Evolutionary conservation across 164 flowering plant species (phyloP).

Genomic region (Dillenia turbinata): DNA sequence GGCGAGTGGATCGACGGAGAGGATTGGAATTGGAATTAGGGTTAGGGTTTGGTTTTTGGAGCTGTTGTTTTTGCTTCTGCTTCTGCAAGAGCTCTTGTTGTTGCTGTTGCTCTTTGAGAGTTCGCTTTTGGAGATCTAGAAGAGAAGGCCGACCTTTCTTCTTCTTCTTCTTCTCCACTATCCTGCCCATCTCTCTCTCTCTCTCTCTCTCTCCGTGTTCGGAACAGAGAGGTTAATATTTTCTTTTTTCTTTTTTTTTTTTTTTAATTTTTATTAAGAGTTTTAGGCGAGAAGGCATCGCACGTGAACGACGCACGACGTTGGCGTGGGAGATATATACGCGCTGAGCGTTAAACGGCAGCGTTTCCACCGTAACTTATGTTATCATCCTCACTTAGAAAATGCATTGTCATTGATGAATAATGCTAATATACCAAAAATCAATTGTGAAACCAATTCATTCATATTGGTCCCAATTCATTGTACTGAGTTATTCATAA

Average conservation of each 20-base stretch:
- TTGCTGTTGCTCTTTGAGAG: slow-evolving; percentile 21
- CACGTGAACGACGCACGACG: slow-evolving; percentile 20
- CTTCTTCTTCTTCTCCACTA: slow-evolving; percentile 33
- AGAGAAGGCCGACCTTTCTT: slow-evolving; percentile 54
- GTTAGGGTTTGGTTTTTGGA: slow-evolving; percentile 9
- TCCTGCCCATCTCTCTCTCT: slow-evolving; percentile 28
- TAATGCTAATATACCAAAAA: too few relatives aligned
- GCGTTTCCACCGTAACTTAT: too few relatives aligned
- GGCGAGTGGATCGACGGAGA: slow-evolving; percentile 44
- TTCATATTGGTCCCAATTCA: too few relatives aligned
- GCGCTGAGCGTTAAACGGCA: too few relatives aligned
- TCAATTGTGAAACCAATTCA: too few relatives aligned
- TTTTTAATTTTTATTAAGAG: slow-evolving; percentile 1
- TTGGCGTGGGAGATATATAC: not conserved
- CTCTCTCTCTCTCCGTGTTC: slow-evolving; percentile 4
- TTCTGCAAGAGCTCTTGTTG: not conserved
- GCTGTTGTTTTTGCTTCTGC: slow-evolving; percentile 9
- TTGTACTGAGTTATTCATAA: too few relatives aligned
- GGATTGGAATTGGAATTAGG: slow-evolving; percentile 28
- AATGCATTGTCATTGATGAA: too few relatives aligned
- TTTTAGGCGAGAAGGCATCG: not conserved
- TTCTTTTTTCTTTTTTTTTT: slow-evolving; percentile 4
- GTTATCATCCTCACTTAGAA: too few relatives aligned
- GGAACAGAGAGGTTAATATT: slow-evolving; percentile 3
- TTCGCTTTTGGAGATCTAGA: slow-evolving; percentile 45